Evolutionary conservation across 768 basidiomycete species (phyloP), one percentile per base, ranked within the genome.

Genomic region (Crepidotus variabilis): DNA sequence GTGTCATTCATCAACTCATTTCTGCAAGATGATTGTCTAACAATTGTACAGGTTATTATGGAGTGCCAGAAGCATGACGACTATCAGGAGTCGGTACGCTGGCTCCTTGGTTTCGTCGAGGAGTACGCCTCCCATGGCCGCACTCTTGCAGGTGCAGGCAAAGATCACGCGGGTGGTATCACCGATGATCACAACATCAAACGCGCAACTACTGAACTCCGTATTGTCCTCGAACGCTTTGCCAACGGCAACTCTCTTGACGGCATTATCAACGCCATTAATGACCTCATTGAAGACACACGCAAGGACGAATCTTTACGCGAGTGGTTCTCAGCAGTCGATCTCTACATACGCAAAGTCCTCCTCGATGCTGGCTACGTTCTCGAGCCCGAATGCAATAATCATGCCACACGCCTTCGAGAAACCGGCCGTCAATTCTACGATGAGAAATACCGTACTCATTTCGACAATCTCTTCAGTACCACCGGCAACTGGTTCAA

Each of bases 11-110:
- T 49, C 21, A 39, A 16, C 14, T 50, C 5, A 7, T 28, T 10
- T 11, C 1, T 39, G 8, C 5, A 10, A 3, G 32, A 21, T 1
- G 11, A 16, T 52, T 55, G 47, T 56, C 2, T 33, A 7, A 23
- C 23, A n/a, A 11, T 6, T 14, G 2, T 47, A 1, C 54, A 87
- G 84, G 87, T 89, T 35, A 83, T 97, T 52, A 79, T 95, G 56
- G 95, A 98, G 66, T 94, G 92, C 67, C 94, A 97, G 72, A 87
- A 88, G 66, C 94, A 96, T 71, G 79, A 86, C 52, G 89, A 96
- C 67, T 98, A 97, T 71, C 91, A 94, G 63, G 85, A 85, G 56
- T 82, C 85, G 6, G 76, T 93, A 48, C 74, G 73, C n/a, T 92
- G 91, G 91, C 74, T 92, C 5, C 72, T 93, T 32, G 71, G 74